phyloP scores from a whole-genome alignment of 2,329 filamentous ascomycete genomes.

The Aphanoascus verrucosus region DNA sequence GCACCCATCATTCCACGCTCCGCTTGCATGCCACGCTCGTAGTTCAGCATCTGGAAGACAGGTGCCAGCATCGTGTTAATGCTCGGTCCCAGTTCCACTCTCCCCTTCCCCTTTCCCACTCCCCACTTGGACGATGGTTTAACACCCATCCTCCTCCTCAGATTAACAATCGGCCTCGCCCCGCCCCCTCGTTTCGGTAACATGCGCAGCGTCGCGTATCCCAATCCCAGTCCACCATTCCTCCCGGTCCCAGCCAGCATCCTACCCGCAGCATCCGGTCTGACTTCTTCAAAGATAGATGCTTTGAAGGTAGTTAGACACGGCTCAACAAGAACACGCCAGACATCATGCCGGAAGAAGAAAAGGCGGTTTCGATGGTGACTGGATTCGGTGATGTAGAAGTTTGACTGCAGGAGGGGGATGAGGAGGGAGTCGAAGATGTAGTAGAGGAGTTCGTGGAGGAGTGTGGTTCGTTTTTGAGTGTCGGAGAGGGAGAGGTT shows the following conservation, averaged over 20 bases:
- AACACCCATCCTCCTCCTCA: constrained; percentile 52
- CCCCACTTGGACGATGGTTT: no score
- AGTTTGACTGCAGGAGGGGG: constrained; percentile 74
- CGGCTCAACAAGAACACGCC: constrained; percentile 66
- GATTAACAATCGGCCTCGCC: constrained; percentile 77
- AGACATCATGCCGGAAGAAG: constrained; percentile 91
- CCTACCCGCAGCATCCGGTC: constrained; percentile 43
- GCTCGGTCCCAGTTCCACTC: constrained; percentile 50
- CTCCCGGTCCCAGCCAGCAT: constrained; percentile 53
- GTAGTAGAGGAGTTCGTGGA: constrained; percentile 82
- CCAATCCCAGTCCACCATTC: constrained; percentile 57
- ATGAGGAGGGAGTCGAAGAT: constrained; percentile 85
- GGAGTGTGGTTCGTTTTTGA: constrained; percentile 64
- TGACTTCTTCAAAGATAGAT: constrained; percentile 70
- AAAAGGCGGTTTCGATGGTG: constrained; percentile 70
- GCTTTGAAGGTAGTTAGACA: constrained; percentile 56
- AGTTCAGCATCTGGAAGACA: constrained; percentile 63
- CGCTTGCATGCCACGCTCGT: constrained; percentile 55
- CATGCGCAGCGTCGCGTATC: constrained; percentile 67
- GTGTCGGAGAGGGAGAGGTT: constrained; percentile 62
- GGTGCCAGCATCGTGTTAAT: constrained; percentile 64
- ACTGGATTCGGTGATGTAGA: constrained; percentile 89
- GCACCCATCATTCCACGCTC: constrained; percentile 56
- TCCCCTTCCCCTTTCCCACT: constrained; percentile 33
- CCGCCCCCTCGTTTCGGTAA: constrained; percentile 69